phyloP scores from a whole-genome alignment of 2,329 filamentous ascomycete genomes.

The Neofusicoccum ribis region DNA sequence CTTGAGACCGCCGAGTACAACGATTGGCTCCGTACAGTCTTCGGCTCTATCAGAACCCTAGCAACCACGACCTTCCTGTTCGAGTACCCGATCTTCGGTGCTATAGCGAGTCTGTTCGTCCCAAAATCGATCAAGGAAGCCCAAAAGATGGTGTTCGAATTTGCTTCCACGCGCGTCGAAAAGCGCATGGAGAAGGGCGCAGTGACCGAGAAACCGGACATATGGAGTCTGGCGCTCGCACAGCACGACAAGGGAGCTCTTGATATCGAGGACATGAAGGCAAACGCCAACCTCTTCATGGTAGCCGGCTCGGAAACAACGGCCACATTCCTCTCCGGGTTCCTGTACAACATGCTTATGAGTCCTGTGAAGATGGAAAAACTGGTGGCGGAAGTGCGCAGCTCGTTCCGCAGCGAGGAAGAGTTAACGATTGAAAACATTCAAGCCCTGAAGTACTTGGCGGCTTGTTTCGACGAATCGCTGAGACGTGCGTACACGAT shows the following conservation, averaged over 20 bases:
- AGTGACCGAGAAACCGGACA: not conserved
- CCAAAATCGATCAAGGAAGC: too few relatives aligned
- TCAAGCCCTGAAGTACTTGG: slow-evolving; percentile 41
- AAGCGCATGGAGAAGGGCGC: not conserved
- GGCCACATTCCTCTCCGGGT: slow-evolving; percentile 33
- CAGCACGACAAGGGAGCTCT: not conserved
- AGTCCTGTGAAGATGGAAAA: slow-evolving; percentile 28
- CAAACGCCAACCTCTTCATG: slow-evolving; percentile 22
- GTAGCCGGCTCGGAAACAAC: slow-evolving; percentile 37
- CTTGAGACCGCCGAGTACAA: too few relatives aligned
- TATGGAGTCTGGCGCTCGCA: not conserved
- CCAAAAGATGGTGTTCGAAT: too few relatives aligned
- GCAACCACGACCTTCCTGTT: too few relatives aligned
- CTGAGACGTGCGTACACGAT: too few relatives aligned
- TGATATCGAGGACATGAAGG: not conserved
- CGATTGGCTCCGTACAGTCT: too few relatives aligned
- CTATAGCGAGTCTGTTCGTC: too few relatives aligned
- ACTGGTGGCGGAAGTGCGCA: slow-evolving; percentile 31
- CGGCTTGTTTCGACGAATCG: slow-evolving; percentile 31
- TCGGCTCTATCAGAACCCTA: too few relatives aligned
- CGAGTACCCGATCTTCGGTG: too few relatives aligned
- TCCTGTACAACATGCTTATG: slow-evolving; percentile 32
- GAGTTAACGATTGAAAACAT: slow-evolving; percentile 35
- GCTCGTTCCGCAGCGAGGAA: slow-evolving; percentile 28
- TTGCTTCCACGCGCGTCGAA: too few relatives aligned